phyloP scores from a whole-genome alignment of 75 land plant species.

The Picea sitchensis region DNA sequence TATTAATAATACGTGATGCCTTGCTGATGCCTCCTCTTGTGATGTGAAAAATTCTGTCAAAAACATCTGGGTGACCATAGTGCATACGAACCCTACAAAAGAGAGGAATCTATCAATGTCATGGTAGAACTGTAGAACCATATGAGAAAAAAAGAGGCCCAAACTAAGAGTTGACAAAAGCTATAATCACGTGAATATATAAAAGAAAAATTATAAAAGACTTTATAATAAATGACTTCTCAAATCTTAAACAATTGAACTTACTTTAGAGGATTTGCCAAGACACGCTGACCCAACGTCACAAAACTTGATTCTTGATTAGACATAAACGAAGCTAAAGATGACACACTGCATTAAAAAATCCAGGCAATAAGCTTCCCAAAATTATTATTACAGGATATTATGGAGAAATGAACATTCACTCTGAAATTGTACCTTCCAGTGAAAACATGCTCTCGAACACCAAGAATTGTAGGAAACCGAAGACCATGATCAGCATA shows the following conservation, averaged over 20 bases:
- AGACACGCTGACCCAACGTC: slow-evolving; percentile 78
- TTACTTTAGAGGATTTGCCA: slow-evolving; percentile 81
- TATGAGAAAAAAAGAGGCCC: neutral
- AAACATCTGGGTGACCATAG: slow-evolving; percentile 97
- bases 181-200: neutral
- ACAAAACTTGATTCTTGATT: slow-evolving; percentile 90
- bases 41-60: slow-evolving; percentile 86
- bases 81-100: slow-evolving; percentile 83
- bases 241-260: slow-evolving; percentile 11
- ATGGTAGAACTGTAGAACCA: neutral
- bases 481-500: slow-evolving; percentile 69
- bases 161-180: neutral
- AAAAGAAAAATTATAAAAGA: neutral
- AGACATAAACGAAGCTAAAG: slow-evolving; percentile 87
- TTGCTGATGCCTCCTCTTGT: slow-evolving; percentile 95
- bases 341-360: slow-evolving; percentile 66
- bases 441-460: slow-evolving; percentile 93
- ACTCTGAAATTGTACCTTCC: slow-evolving; percentile 56
- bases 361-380: neutral
- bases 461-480: slow-evolving; percentile 79
- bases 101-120: neutral
- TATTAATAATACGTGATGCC: slow-evolving; percentile 90
- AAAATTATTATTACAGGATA: neutral
- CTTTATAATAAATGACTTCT: neutral
- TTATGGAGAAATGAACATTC: neutral